Conservation (phyloP, 371 early-diverging fungal genomes). For the Fennellomyces sp. region DNA sequence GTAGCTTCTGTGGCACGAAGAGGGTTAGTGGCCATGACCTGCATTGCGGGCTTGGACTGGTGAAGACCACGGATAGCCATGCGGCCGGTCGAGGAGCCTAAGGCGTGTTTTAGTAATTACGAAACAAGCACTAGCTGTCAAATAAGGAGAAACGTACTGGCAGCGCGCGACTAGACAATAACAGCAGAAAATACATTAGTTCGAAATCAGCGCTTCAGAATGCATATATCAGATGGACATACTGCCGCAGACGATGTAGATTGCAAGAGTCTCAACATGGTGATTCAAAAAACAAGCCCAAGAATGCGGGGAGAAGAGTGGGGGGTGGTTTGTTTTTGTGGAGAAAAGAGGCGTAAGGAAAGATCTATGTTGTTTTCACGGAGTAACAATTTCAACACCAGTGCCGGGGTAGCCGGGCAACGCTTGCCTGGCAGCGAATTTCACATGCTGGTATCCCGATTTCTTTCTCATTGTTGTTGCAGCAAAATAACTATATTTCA, state of each 20-base stretch:
- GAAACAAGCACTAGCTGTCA: not conserved
- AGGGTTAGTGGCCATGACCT: slow-evolving; percentile 72
- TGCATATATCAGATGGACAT: not conserved
- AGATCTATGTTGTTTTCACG: slow-evolving; percentile 1
- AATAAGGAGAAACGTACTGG: not conserved
- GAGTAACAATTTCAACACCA: not conserved
- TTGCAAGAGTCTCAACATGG: slow-evolving; percentile 26
- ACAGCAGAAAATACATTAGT: not conserved
- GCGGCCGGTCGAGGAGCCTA: slow-evolving; percentile 6
- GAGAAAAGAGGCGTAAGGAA: slow-evolving; percentile 6
- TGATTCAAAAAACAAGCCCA: slow-evolving; percentile 9
- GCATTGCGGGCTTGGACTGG: slow-evolving; percentile 66
- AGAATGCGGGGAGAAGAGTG: slow-evolving; percentile 7
- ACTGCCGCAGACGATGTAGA: slow-evolving; percentile 24
- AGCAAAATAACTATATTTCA: too few species aligned
- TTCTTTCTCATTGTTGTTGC: too few species aligned
- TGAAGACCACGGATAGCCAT: slow-evolving; percentile 55
- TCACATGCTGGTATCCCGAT: too few species aligned
- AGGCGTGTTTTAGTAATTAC: slow-evolving; percentile 1
- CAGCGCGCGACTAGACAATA: slow-evolving; percentile 8
- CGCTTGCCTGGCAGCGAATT: too few species aligned
- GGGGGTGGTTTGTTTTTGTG: slow-evolving; percentile 5
- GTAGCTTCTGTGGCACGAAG: slow-evolving; percentile 73
- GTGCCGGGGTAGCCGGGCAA: too few species aligned
- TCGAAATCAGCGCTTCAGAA: not conserved